Conservation (phyloP, 768 basidiomycete genomes). For the Leccinum obscurum region DNA sequence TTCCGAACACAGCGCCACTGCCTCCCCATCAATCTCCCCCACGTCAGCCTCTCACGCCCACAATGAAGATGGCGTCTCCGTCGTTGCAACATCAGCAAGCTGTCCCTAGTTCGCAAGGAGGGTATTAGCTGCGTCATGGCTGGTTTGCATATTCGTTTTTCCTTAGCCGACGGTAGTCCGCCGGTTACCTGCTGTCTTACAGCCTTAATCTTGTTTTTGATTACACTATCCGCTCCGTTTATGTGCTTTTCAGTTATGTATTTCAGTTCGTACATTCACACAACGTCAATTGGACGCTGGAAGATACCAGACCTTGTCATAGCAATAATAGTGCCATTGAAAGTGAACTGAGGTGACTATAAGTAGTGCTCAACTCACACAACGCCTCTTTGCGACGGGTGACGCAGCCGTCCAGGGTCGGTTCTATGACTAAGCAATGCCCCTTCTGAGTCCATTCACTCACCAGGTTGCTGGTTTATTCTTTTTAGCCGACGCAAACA, state of each 20-base stretch:
- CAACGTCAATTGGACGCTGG: constrained; percentile 20
- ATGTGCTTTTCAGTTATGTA: constrained; percentile 41
- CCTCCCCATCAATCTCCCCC: constrained; percentile 47
- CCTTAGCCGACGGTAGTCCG: constrained; percentile 7
- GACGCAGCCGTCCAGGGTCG: background rate
- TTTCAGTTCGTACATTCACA: constrained; percentile 32
- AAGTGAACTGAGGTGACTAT: background rate
- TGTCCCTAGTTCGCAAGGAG: constrained; percentile 51
- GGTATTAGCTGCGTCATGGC: constrained; percentile 41
- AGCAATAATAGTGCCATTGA: background rate
- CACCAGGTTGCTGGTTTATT: background rate
- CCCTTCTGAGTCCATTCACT: background rate
- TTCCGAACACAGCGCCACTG: constrained; percentile 42
- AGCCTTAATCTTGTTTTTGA: constrained; percentile 31
- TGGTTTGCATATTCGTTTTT: constrained; percentile 16
- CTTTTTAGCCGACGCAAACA: constrained; percentile 22
- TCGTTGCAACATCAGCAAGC: constrained; percentile 55
- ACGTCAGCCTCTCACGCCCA: constrained; percentile 49
- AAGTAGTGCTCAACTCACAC: too few species aligned
- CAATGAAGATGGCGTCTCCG: constrained; percentile 54
- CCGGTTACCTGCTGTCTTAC: constrained; percentile 20
- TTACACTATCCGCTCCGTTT: constrained; percentile 36
- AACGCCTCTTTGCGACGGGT: background rate
- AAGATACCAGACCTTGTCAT: constrained; percentile 14
- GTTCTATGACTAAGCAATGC: background rate